Conservation (phyloP, 129 eudicot genomes). For the Chrysanthemum seticuspe region DNA sequence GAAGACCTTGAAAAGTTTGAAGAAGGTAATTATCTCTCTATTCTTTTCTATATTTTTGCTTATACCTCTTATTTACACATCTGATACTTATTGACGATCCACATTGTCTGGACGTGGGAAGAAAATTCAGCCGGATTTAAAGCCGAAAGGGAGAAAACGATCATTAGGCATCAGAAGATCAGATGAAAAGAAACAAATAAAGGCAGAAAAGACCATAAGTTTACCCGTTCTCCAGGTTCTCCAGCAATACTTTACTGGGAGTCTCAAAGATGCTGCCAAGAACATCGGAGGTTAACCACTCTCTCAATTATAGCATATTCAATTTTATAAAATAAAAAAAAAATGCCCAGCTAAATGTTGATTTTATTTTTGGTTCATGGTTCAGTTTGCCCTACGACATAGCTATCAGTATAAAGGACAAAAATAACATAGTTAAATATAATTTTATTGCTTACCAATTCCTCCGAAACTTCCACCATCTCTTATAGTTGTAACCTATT, state of each 20-base stretch:
- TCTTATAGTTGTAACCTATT: too few species aligned
- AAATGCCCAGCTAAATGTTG: background rate
- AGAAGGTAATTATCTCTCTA: background rate
- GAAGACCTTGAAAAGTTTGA: background rate
- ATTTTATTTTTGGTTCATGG: constrained; percentile 12
- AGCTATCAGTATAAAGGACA: too few species aligned
- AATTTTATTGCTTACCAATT: too few species aligned
- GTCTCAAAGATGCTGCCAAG: constrained; percentile 36
- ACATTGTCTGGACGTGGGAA: constrained; percentile 25
- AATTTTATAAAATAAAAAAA: background rate
- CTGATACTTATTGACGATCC: background rate
- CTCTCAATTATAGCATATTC: background rate
- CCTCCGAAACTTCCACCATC: too few species aligned
- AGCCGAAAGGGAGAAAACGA: constrained; percentile 33
- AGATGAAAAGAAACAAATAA: constrained; percentile 37
- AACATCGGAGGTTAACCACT: constrained; percentile 51
- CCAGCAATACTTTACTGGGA: background rate
- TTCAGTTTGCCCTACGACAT: constrained; percentile 59
- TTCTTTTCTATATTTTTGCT: background rate
- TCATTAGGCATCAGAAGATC: constrained; percentile 18
- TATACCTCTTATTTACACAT: background rate
- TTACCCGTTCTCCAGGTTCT: constrained; percentile 52
- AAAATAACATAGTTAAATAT: too few species aligned
- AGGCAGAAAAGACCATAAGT: constrained; percentile 51
- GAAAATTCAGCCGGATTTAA: constrained; percentile 19